Evolutionary conservation across 2,329 filamentous ascomycete species (phyloP), one percentile per base, ranked within the genome.

Genomic region (Colletotrichum phormii): DNA sequence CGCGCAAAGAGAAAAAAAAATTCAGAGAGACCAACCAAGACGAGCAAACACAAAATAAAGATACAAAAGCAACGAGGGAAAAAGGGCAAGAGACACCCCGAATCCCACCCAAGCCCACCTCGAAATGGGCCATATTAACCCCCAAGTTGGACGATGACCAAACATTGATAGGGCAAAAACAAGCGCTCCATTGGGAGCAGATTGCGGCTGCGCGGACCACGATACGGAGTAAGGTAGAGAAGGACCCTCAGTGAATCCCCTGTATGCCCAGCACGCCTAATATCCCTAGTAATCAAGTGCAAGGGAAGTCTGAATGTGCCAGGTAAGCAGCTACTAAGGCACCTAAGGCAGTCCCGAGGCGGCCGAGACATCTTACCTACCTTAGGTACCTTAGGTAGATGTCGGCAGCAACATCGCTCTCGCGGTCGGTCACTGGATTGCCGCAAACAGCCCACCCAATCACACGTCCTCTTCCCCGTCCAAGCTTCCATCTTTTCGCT

Each of bases 161-260:
- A 15, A 24, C 33, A 33, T 26, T 69, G 59, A 60, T 64, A 69
- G 42, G 70, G 59, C 55, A 72, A 69, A 42, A 69, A 64, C 65
- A 72, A 69, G 70, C 65, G 70, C 59, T 69, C 65, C 70, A 72
- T 69, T 64, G 66, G 59, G 65, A 60, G 70, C 24, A 46, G 26
- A 49, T 3, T 22, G 69, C 58, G 53, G 69, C 59, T 68, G 64
- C 58, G 46, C 33, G 26, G 62, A 37, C 35, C 26, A 22, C 18
- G 42, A 22, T 31, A 24, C 24, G 37, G 31, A 51, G 12, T 18
- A 59, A 26, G 54, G n/a, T n/a, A 26, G 37, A 51, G 49, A 55
- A 54, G 58, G 42, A 49, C 59, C 33, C 33, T 22, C 18, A 49
- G 46, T 51, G 9, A 13, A 35, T 57, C 24, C 54, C 64, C 64